Evolutionary conservation across 2,329 filamentous ascomycete species (phyloP), one percentile per base, ranked within the genome.

Genomic region (Thelonectria olida): DNA sequence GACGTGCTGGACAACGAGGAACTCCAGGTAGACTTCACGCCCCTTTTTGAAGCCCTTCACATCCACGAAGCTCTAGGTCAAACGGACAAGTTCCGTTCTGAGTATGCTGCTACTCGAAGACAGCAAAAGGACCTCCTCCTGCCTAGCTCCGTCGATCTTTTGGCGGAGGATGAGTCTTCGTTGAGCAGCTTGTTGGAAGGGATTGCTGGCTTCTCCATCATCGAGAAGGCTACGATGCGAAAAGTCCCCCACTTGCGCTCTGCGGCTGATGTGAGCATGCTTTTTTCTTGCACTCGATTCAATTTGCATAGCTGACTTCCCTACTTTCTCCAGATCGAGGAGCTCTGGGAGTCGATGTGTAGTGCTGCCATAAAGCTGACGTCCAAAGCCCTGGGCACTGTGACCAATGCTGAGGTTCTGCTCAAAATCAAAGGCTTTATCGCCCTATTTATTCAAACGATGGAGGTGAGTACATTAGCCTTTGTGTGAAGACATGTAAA

Each of bases 301-400:
- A n/a, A 15, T 28, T 19, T n/a, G 22, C 7, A 27, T 27, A 7
- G 22, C 48, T 73, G 20, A 72, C 28, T n/a, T 17, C 15, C 4
- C 28, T 1, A 13, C 6, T 8, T 9, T 19, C 4, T 41, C 7
- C 63, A 94, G 91, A 89, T 97, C n/a, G 96, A 99, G 73, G 96
- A 98, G 77, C 82, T 99, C 2, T 99, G 96, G 96, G 95, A 98
- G 72, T 97, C 94, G 0, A 96, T 98, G 92, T 98, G 95, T 73
- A 92, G 94, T 72, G 89, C 90, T 44, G 90, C 92, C 1, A 93
- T 98, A 67, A 86, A 85, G 8, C 82, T 98, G 48, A 96, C 97
- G 64, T 89, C 90, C 1, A 92, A 90, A 68, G 90, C 92, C 0
- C 81, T 99, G 5, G 85, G 87, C 50, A 88, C 89, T 39, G 88